phyloP scores from a whole-genome alignment of 164 flowering plant genomes.

The Dillenia suffruticosa region DNA sequence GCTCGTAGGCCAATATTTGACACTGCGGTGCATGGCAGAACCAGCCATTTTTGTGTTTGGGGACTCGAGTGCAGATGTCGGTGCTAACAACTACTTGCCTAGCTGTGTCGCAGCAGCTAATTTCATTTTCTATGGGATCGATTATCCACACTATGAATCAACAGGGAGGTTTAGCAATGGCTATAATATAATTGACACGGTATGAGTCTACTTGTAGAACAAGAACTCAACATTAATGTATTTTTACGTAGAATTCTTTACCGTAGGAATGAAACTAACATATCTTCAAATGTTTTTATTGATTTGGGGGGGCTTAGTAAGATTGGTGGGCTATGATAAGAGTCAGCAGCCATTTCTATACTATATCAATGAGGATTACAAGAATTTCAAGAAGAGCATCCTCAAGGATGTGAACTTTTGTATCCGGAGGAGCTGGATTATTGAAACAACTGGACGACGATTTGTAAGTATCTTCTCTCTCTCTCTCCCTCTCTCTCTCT shows the following conservation, averaged over 20 bases:
- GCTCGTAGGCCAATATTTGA: no score
- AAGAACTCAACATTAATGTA: no score
- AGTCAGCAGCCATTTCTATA: no score
- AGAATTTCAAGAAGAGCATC: conserved; percentile 2
- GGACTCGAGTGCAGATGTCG: conserved; percentile 60
- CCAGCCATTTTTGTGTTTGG: conserved; percentile 46
- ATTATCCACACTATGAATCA: conserved; percentile 30
- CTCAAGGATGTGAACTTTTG: conserved; percentile 29
- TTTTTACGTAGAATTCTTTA: no score
- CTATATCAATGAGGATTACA: no score
- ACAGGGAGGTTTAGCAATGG: conserved; percentile 74
- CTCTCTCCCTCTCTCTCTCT: neutral
- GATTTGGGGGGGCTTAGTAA: no score
- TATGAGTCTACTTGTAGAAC: neutral
- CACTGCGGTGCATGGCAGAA: neutral
- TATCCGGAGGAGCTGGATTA: conserved; percentile 28
- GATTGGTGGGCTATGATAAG: no score
- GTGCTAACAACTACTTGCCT: conserved; percentile 39
- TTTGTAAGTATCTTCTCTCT: conserved; percentile 6
- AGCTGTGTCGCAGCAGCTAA: conserved; percentile 23
- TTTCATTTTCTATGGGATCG: conserved; percentile 44
- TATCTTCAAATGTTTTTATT: no score
- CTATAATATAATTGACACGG: conserved; percentile 49
- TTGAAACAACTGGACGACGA: conserved; percentile 6
- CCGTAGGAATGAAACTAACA: no score